Percentiles rank a stretch among this genome's conserved stretches.
Conservation (phyloP, 352 stramenopile species). For the Globisporangium emineosum region DNA sequence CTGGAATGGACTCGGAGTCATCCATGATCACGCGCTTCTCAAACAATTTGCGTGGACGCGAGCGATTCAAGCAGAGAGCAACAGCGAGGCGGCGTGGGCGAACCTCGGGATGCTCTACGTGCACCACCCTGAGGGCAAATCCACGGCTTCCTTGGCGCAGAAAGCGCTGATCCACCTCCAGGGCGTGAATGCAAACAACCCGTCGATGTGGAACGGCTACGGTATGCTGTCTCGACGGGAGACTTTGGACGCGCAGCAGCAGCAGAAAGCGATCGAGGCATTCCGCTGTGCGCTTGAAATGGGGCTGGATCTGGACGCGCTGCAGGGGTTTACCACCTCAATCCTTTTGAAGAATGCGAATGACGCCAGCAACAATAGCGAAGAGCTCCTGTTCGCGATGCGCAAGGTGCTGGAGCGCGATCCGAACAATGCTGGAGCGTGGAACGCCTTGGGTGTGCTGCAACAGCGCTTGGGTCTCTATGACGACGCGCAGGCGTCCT, state of each 20-base stretch:
- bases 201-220: constrained; percentile 87
- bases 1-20: constrained; percentile 80
- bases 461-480: constrained; percentile 59
- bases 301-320: constrained; percentile 67
- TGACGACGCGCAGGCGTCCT: constrained; percentile 36
- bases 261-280: constrained; percentile 55
- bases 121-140: constrained; percentile 28
- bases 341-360: constrained; percentile 24
- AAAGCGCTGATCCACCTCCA: constrained; percentile 82
- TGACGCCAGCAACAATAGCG: constrained; percentile 18
- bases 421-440: constrained; percentile 48
- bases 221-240: constrained; percentile 65
- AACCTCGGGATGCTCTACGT: constrained; percentile 87
- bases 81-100: constrained; percentile 68
- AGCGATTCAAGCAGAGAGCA: constrained; percentile 49
- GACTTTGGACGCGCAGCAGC: constrained; percentile 25
- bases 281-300: constrained; percentile 80
- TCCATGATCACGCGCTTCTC: constrained; percentile 50
- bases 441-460: constrained; percentile 58
- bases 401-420: constrained; percentile 82
- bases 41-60: constrained; percentile 84
- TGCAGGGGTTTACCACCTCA: constrained; percentile 54
- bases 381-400: constrained; percentile 65
- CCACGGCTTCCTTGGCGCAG: constrained; percentile 47
- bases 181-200: constrained; percentile 76